These are phyloP conservation scores for Coniochaeta sp. DNA, from an alignment of 2,329 filamentous ascomycete genomes.

Conservation along the genomic window DNA sequence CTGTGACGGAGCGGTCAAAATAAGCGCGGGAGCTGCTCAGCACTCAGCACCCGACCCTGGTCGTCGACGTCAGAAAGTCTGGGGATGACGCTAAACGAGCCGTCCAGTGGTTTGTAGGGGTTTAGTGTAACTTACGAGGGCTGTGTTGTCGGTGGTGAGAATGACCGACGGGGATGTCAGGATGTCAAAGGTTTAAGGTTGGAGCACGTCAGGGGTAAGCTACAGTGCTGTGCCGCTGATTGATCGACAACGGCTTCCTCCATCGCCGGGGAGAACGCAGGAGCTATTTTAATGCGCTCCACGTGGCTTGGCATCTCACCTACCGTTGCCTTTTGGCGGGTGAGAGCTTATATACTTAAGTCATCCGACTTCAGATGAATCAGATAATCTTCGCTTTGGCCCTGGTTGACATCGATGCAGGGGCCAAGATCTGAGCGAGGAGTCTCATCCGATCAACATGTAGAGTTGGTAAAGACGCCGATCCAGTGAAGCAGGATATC, in stretches of 20 bases:
- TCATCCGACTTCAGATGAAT: neutral
- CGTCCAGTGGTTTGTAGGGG: neutral
- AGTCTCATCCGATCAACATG: neutral
- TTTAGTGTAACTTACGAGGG: neutral
- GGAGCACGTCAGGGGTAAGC: slow-evolving; percentile 1
- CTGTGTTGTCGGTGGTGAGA: neutral
- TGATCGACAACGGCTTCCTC: neutral
- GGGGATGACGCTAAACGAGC: neutral
- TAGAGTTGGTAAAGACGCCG: neutral
- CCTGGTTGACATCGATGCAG: neutral
- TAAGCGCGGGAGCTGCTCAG: neutral
- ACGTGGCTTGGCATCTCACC: neutral
- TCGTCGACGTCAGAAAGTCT: neutral
- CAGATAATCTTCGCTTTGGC: neutral
- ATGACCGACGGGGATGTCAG: neutral
- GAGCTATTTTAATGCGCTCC: neutral
- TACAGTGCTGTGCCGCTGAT: neutral
- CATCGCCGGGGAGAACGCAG: neutral
- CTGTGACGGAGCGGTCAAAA: neutral
- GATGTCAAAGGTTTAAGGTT: neutral
- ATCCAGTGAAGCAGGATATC: neutral
- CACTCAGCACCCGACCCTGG: neutral
- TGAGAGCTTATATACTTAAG: too few species aligned
- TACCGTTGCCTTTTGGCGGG: too few species aligned
- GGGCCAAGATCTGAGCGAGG: neutral